Evolutionary conservation across 306 rosid species (phyloP), one percentile per base, ranked within the genome.

Genomic region (Lathyrus tuberosus): DNA sequence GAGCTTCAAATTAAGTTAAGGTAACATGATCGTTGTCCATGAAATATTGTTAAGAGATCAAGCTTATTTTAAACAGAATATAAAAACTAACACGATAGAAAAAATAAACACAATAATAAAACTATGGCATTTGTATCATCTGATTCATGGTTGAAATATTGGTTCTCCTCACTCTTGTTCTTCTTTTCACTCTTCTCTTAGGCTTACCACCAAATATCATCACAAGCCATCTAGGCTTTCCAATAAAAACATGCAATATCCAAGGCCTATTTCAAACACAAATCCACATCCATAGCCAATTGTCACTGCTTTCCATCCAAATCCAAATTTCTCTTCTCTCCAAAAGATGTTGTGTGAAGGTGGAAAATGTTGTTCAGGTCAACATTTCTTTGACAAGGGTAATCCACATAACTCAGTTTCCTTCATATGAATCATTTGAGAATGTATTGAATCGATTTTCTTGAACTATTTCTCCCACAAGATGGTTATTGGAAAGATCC

Each of bases 381-480:
- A 10, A 58, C 76, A 81, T 11, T 46, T 54, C 41, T 6, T 16
- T 54, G 79, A 15, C 53, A 84, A 28, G 0, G 86, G 88, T 18
- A 17, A 2, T 40, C 82, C 86, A 18, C 76, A 81, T 12, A 84
- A 35, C 5, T 43, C 74, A 22, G 65, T 84, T 84, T 38, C 67
- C 85, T 2, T n/a, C 11, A 11, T 71, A 84, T 0, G 88, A 84
- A 5, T 47, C 66, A 1, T 37, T 73, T 1, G 16, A 22, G 56
- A 84, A 84, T 28, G 84, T 78, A 10, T 62, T n/a, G 20, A 84
- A 78, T 13, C 81, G 86, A 1, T 67, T 64, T 5, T 86, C 82
- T n/a, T 8, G 52, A 37, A 86, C 84, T 20, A 84, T 81, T 1
- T 7, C 35, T 28, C 86, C 84, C 3, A 6, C 65, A 2, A 84